Evolutionary conservation across 352 stramenopile species (phyloP).

Genomic region (Phytophthora boehmeriae): DNA sequence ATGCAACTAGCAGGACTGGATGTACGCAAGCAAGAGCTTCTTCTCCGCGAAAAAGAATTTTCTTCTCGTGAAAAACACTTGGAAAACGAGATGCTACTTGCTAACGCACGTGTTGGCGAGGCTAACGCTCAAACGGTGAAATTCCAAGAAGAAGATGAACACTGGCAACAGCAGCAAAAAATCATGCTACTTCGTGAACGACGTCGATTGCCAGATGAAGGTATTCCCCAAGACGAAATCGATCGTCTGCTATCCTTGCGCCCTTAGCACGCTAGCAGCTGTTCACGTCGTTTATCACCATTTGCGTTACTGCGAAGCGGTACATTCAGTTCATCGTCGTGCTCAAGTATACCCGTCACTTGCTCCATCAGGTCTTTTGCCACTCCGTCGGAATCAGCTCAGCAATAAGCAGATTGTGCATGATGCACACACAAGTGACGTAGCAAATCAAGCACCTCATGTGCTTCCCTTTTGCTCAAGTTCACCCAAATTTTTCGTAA

Average conservation of each 20-base stretch:
- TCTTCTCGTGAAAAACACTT: constrained; percentile 5
- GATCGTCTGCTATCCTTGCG: constrained; percentile 12
- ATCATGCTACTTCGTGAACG: constrained; percentile 19
- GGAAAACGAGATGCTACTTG: constrained; percentile 6
- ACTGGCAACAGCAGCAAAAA: constrained; percentile 7
- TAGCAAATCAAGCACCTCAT: constrained; percentile 23
- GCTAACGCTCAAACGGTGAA: constrained; percentile 9
- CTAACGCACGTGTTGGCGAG: constrained; percentile 8
- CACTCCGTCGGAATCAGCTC: constrained; percentile 18
- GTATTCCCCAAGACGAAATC: constrained; percentile 16
- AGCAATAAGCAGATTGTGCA: constrained; percentile 29
- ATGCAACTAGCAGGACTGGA: constrained; percentile 1
- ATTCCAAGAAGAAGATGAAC: constrained; percentile 9
- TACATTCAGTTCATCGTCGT: constrained; percentile 24
- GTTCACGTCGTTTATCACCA: constrained; percentile 11
- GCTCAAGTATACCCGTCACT: constrained; percentile 4
- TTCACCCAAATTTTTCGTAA: constrained; percentile 16
- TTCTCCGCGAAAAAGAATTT: background rate
- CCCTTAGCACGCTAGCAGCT: constrained; percentile 17
- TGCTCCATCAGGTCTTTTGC: background rate
- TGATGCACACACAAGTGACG: constrained; percentile 18
- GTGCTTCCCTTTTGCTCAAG: constrained; percentile 13
- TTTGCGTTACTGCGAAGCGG: background rate
- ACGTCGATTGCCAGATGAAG: constrained; percentile 17
- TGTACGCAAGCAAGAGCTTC: constrained; percentile 2